phyloP scores from a whole-genome alignment of 768 basidiomycete genomes.

The Strobilomyces dryophilus region DNA sequence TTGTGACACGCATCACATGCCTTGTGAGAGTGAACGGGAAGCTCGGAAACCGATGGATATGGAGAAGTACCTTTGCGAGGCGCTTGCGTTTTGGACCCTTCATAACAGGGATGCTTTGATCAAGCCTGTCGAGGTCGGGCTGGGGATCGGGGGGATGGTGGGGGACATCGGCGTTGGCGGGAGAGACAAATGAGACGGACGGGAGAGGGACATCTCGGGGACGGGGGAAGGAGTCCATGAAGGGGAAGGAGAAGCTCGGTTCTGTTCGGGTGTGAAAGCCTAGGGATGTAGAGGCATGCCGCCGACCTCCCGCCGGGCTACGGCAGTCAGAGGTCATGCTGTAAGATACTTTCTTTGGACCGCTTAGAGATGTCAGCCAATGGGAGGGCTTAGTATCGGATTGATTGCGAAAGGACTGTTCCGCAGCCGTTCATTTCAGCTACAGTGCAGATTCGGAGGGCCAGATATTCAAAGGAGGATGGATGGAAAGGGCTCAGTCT shows the following conservation, averaged over 20 bases:
- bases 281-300: not conserved
- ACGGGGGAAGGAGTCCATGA: constrained; percentile 37
- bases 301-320: too few relatives aligned
- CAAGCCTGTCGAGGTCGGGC: constrained; percentile 26
- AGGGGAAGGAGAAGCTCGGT: not conserved
- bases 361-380: too few relatives aligned
- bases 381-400: too few relatives aligned
- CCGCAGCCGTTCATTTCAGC: too few relatives aligned
- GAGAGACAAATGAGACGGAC: constrained; percentile 22
- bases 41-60: not conserved
- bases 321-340: too few relatives aligned
- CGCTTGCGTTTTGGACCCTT: constrained; percentile 53
- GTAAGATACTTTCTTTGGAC: too few relatives aligned
- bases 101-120: constrained; percentile 39
- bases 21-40: constrained; percentile 25
- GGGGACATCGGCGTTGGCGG: not conserved
- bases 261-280: not conserved
- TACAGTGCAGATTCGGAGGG: not conserved
- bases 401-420: too few relatives aligned
- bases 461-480: constrained; percentile 25
- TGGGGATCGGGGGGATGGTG: constrained; percentile 15
- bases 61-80: constrained; percentile 42
- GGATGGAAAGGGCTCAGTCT: constrained; percentile 22
- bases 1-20: constrained; percentile 84
- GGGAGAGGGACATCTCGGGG: constrained; percentile 16